These are phyloP conservation scores for Passalora sequoiae DNA, from an alignment of 2,329 filamentous ascomycete genomes.

Conservation along the genomic window DNA sequence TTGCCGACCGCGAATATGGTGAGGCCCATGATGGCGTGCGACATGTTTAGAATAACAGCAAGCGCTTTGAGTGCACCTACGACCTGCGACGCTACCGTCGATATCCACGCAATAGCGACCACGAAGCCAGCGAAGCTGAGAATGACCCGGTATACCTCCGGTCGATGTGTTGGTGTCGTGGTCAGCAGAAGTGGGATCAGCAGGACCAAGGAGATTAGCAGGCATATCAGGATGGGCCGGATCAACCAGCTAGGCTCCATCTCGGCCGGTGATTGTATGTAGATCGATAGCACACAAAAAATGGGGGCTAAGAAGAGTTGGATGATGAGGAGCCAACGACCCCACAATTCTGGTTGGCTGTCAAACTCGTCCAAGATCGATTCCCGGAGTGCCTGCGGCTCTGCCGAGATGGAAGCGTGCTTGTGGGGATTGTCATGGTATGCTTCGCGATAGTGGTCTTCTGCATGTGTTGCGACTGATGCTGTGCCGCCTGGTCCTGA, in stretches of 20 bases:
- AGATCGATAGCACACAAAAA: constrained; percentile 69
- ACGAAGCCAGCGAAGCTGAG: constrained; percentile 86
- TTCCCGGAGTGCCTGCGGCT: constrained; percentile 11
- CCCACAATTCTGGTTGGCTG: constrained; percentile 56
- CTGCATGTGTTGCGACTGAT: constrained; percentile 27
- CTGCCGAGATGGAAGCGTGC: constrained; percentile 6
- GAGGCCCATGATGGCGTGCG: constrained; percentile 86
- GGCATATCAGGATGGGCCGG: constrained; percentile 37
- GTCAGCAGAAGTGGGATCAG: constrained; percentile 63
- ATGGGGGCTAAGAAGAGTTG: constrained; percentile 84
- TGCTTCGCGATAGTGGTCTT: constrained; percentile 27
- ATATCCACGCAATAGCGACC: constrained; percentile 93
- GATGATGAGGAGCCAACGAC: constrained; percentile 79
- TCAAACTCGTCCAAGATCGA: constrained; percentile 7
- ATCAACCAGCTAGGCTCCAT: constrained; percentile 56
- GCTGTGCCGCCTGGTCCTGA: constrained; percentile 34
- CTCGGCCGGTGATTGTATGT: constrained; percentile 42
- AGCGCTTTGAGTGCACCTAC: constrained; percentile 91
- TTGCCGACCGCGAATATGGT: constrained; percentile 97
- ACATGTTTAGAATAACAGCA: constrained; percentile 86
- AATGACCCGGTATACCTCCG: constrained; percentile 63
- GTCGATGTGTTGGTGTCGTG: constrained; percentile 62
- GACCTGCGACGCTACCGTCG: constrained; percentile 89
- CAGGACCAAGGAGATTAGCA: constrained; percentile 57
- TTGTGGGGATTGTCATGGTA: constrained; percentile 10